Percentiles rank a stretch among this genome's conserved stretches.
phyloP scores from a whole-genome alignment of 805 yeast species.

The Wickerhamiella brachini region DNA sequence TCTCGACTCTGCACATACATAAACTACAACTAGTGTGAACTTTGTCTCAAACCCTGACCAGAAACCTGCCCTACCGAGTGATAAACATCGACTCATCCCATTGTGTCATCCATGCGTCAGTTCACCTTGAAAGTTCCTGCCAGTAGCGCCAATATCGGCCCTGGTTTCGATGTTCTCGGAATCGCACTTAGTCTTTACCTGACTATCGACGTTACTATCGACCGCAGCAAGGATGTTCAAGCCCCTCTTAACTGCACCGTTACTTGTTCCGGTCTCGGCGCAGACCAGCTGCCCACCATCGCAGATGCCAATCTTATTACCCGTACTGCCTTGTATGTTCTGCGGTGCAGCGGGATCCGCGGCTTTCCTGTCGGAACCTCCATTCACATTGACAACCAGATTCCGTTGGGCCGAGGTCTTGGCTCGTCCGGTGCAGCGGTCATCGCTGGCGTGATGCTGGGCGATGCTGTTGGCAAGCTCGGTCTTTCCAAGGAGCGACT shows the following conservation, averaged over 20 bases:
- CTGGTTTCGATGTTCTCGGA: constrained; percentile 95
- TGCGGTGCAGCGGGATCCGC: constrained; percentile 66
- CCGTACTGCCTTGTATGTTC: constrained; percentile 79
- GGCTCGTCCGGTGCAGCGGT: constrained; percentile 99
- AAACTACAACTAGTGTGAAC: too few species aligned
- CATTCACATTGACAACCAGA: constrained; percentile 73
- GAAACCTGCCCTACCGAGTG: too few species aligned
- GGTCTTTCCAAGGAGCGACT: constrained; percentile 64
- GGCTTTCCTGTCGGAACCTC: constrained; percentile 75
- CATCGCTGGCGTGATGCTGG: constrained; percentile 88
- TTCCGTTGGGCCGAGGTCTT: constrained; percentile 91
- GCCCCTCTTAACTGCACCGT: constrained; percentile 48
- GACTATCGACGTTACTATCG: constrained; percentile 54
- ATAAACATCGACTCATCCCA: background rate
- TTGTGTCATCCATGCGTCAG: constrained; percentile 10
- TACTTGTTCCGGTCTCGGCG: constrained; percentile 66
- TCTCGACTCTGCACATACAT: too few species aligned
- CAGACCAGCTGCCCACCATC: constrained; percentile 59
- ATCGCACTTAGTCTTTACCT: constrained; percentile 70
- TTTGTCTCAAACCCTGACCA: too few species aligned
- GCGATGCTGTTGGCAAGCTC: constrained; percentile 68
- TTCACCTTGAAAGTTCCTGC: constrained; percentile 49
- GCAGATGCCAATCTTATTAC: constrained; percentile 80
- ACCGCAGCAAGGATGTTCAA: constrained; percentile 31
- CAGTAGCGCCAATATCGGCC: constrained; percentile 95